These are phyloP conservation scores for Epichloe coenophiala DNA, from an alignment of 2,329 filamentous ascomycete genomes.

Conservation along the genomic window DNA sequence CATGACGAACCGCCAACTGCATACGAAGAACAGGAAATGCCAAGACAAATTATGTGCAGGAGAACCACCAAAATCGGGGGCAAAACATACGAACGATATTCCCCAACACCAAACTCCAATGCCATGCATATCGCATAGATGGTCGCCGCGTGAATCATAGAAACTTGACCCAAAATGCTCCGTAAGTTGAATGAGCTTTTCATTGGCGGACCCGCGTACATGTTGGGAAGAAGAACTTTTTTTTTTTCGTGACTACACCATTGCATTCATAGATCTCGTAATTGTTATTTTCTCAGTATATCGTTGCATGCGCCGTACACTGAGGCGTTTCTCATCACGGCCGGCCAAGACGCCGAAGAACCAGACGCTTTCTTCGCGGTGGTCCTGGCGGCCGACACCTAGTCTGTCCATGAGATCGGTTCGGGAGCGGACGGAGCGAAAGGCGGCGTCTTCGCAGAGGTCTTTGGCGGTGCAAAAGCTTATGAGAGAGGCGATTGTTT, in stretches of 20 bases:
- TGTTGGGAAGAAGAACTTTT: not conserved
- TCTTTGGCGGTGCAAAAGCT: slow-evolving; percentile 64
- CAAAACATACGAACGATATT: too few relatives aligned
- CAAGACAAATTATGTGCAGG: too few relatives aligned
- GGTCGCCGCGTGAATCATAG: too few relatives aligned
- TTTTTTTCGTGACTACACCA: not conserved
- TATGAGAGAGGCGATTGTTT: slow-evolving; percentile 62
- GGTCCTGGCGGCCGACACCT: slow-evolving; percentile 34
- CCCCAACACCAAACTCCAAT: too few relatives aligned
- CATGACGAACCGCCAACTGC: not conserved
- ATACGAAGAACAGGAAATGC: too few relatives aligned
- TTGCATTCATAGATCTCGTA: slow-evolving; percentile 14
- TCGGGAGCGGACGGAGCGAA: slow-evolving; percentile 54
- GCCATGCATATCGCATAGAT: too few relatives aligned
- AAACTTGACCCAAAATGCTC: too few relatives aligned
- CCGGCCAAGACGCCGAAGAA: slow-evolving; percentile 30
- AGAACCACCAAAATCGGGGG: too few relatives aligned
- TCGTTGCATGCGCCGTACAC: slow-evolving; percentile 29
- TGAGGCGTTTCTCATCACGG: slow-evolving; percentile 27
- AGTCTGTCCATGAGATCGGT: slow-evolving; percentile 56
- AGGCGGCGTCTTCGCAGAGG: slow-evolving; percentile 57
- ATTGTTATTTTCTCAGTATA: slow-evolving; percentile 29
- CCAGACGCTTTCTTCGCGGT: slow-evolving; percentile 38
- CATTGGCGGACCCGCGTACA: not conserved
- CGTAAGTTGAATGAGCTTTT: too few relatives aligned